Evolutionary conservation across 1,284 basidiomycete species (phyloP), one percentile per base, ranked within the genome.

Genomic region (Rhodotorula sp.): DNA sequence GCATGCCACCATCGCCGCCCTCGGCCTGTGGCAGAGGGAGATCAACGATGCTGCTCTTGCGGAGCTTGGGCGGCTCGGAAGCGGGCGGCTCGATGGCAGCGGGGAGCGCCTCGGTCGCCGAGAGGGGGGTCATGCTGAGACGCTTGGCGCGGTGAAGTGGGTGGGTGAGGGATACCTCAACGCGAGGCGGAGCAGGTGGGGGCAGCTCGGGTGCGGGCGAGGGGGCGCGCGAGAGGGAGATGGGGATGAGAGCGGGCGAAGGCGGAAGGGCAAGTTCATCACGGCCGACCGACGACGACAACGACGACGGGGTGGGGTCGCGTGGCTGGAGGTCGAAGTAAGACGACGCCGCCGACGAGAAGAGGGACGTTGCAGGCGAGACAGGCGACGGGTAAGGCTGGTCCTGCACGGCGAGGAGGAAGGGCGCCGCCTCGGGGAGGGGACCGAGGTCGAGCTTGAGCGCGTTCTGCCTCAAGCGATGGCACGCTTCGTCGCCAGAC

Each of bases 121-220:
- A 46, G 37, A 67, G 46, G 34, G 66, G 66, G 5, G 66, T 67
- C 66, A 67, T 67, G 15, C 29, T 22, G n/a, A 67, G 55, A 37
- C 61, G 66, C 22, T 51, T 57, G 12, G 44, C 39, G 36, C 48
- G 66, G 48, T 62, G 66, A 0, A 62, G 60, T 0, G 60, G 66
- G 66, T 67, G 60, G 9, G 37, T 21, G 27, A 48, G 7, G 13
- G 61, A n/a, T 1, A 54, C 36, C 13, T 41, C 36, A 25, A 19
- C 57, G 9, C 48, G n/a, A 1, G 53, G 66, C 1, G 60, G n/a
- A n/a, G n/a, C n/a, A n/a, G n/a, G 22, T 1, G 51, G n/a, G 2
- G 44, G 8, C 1, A 27, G 1, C 1, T 34, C 36, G 15, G 27
- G 25, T 2, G 55, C 21, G 34, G 17, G 9, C 3, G n/a, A 25